A percentile compares a stretch with the other conserved stretches of the same genome.
Conservation (phyloP, 495 filamentous ascomycete genomes). For the Evernia prunastri region DNA sequence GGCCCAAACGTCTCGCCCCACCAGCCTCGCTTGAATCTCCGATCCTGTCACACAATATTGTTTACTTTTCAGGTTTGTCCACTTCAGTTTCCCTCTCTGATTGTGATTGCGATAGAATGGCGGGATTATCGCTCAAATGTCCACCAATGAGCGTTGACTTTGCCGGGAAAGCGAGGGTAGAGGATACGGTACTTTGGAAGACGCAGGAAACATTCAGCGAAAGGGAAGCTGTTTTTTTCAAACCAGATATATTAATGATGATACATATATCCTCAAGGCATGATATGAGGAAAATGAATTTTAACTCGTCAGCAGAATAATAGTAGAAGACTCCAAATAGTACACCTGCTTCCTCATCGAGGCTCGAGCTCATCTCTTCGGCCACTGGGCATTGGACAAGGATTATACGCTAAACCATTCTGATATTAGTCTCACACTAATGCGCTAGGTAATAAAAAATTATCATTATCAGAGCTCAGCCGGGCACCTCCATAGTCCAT, state of each 20-base stretch:
- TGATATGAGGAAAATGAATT: not conserved
- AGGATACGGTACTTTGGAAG: no score
- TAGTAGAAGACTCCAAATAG: not conserved
- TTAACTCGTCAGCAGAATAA: not conserved
- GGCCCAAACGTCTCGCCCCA: conserved; percentile 9
- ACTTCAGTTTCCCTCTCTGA: not conserved
- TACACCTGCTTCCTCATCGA: conserved; percentile 2
- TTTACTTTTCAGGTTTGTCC: not conserved
- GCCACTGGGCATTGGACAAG: conserved; percentile 1
- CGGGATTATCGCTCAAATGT: conserved; percentile 4
- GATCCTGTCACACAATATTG: not conserved
- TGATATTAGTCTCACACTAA: not conserved
- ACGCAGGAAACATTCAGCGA: not conserved
- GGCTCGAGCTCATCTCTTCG: conserved; percentile 9
- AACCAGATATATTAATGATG: not conserved
- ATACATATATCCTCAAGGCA: not conserved
- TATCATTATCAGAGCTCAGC: not conserved
- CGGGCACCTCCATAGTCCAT: conserved; percentile 5
- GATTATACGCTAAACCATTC: not conserved
- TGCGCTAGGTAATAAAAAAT: not conserved
- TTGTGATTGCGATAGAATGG: conserved; percentile 17
- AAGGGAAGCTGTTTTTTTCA: not conserved
- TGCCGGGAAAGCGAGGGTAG: not conserved
- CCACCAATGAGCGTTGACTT: not conserved
- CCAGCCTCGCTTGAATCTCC: conserved; percentile 1